phyloP scores from a whole-genome alignment of 2,329 filamentous ascomycete species.

The Botryotinia convoluta region DNA sequence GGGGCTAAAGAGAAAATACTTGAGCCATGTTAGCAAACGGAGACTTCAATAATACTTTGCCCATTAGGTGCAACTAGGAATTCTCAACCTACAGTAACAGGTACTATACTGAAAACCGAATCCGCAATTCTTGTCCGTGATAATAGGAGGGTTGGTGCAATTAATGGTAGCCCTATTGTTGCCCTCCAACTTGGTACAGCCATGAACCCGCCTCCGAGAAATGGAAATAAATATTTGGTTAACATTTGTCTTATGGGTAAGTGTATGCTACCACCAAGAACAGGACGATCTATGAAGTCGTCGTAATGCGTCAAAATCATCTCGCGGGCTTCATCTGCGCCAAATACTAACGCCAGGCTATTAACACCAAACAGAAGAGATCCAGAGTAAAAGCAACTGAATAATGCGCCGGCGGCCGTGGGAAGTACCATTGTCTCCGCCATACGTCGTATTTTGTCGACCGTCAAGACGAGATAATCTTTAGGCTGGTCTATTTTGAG shows the following conservation, averaged over 20 bases:
- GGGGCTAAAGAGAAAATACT: constrained; percentile 34
- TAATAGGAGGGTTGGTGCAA: constrained; percentile 66
- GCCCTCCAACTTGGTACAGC: constrained; percentile 24
- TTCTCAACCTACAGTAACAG: constrained; percentile 36
- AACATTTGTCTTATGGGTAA: neutral
- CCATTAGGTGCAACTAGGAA: neutral
- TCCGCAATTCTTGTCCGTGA: constrained; percentile 64
- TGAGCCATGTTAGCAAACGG: constrained; percentile 18
- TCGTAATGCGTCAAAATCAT: constrained; percentile 22
- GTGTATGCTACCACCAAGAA: constrained; percentile 6
- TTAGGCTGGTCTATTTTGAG: constrained; percentile 74
- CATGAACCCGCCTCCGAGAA: constrained; percentile 28
- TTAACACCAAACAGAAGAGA: constrained; percentile 58
- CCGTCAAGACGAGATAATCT: constrained; percentile 60
- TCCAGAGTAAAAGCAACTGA: constrained; percentile 48
- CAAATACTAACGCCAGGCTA: constrained; percentile 65
- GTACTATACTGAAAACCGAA: constrained; percentile 36
- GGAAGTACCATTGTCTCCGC: constrained; percentile 33
- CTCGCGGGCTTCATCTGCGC: constrained; percentile 52
- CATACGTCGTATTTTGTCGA: constrained; percentile 28
- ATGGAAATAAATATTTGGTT: constrained; percentile 28
- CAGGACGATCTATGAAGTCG: constrained; percentile 5
- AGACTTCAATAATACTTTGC: neutral
- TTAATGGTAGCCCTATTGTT: constrained; percentile 59
- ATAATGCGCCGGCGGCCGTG: constrained; percentile 34